Conservation (phyloP, 2,329 filamentous ascomycete species). For the Dichotomopilus funicola region DNA sequence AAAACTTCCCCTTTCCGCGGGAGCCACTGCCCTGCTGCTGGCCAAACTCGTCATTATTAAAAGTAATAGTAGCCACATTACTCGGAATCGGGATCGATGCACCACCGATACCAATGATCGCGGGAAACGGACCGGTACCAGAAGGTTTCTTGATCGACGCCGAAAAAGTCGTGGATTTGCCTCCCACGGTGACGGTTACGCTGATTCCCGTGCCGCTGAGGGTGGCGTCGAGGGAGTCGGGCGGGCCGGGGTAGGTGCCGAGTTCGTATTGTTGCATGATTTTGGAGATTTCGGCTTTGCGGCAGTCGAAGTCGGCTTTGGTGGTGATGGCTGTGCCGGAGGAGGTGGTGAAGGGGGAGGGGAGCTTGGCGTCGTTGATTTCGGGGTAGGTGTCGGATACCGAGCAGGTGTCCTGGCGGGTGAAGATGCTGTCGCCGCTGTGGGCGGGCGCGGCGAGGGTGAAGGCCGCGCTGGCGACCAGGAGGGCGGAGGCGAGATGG, state of each 20-base stretch:
- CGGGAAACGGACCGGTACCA: slow-evolving; percentile 45
- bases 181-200: slow-evolving; percentile 39
- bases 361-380: slow-evolving; percentile 34
- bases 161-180: slow-evolving; percentile 40
- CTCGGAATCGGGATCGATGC: slow-evolving; percentile 49
- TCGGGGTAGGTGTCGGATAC: slow-evolving; percentile 30
- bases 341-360: slow-evolving; percentile 43
- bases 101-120: slow-evolving; percentile 51
- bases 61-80: slow-evolving; percentile 50
- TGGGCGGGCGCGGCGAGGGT: slow-evolving; percentile 30
- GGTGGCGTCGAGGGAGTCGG: slow-evolving; percentile 40
- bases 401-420: slow-evolving; percentile 32
- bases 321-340: slow-evolving; percentile 39
- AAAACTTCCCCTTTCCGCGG: slow-evolving; percentile 54
- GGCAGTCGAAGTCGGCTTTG: slow-evolving; percentile 42
- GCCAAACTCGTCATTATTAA: slow-evolving; percentile 53
- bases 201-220: slow-evolving; percentile 37
- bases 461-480: slow-evolving; percentile 31
- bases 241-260: slow-evolving; percentile 40
- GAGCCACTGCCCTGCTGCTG: slow-evolving; percentile 40
- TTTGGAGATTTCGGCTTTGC: slow-evolving; percentile 41
- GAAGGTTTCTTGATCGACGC: slow-evolving; percentile 37
- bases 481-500: slow-evolving; percentile 26
- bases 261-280: slow-evolving; percentile 46
- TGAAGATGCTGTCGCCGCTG: slow-evolving; percentile 29